Conservation (phyloP, 2,329 filamentous ascomycete species). For the Fusarium hainanense region DNA sequence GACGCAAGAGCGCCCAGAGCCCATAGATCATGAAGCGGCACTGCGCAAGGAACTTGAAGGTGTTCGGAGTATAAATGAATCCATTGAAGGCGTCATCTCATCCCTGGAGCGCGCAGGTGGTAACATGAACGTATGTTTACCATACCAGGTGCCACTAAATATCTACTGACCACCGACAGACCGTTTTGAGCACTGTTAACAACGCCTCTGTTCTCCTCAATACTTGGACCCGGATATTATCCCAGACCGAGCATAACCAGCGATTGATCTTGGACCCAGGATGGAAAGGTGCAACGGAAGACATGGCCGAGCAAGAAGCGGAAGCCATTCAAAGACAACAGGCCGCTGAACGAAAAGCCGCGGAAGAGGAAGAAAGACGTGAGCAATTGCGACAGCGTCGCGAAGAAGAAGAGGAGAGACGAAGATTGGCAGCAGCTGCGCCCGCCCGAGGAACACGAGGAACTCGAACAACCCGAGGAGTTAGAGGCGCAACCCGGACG, state of each 20-base stretch:
- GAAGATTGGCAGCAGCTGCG: conserved; percentile 46
- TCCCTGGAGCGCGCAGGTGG: conserved; percentile 77
- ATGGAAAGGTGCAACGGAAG: conserved; percentile 90
- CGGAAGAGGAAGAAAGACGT: conserved; percentile 81
- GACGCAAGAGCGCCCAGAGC: conserved; percentile 57
- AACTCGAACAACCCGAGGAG: conserved; percentile 50
- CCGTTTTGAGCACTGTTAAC: conserved; percentile 84
- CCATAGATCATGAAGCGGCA: conserved; percentile 75
- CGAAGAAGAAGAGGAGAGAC: conserved; percentile 68
- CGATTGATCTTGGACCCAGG: conserved; percentile 86
- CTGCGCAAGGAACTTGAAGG: conserved; percentile 84
- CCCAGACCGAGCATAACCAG: conserved; percentile 97
- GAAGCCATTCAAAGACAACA: conserved; percentile 80
- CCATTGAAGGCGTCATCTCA: conserved; percentile 81
- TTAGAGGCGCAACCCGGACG: conserved; percentile 47
- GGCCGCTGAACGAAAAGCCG: conserved; percentile 79
- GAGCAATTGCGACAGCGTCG: conserved; percentile 74
- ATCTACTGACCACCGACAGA: conserved; percentile 57
- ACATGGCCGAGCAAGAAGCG: conserved; percentile 86
- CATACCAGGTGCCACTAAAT: neutral
- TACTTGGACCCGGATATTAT: conserved; percentile 95
- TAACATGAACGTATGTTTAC: conserved; percentile 75
- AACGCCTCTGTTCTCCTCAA: conserved; percentile 91
- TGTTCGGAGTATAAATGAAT: conserved; percentile 86
- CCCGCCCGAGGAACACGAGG: conserved; percentile 50